phyloP scores from a whole-genome alignment of 169 alveolate genomes.

The Cyclospora cayetanensis region DNA sequence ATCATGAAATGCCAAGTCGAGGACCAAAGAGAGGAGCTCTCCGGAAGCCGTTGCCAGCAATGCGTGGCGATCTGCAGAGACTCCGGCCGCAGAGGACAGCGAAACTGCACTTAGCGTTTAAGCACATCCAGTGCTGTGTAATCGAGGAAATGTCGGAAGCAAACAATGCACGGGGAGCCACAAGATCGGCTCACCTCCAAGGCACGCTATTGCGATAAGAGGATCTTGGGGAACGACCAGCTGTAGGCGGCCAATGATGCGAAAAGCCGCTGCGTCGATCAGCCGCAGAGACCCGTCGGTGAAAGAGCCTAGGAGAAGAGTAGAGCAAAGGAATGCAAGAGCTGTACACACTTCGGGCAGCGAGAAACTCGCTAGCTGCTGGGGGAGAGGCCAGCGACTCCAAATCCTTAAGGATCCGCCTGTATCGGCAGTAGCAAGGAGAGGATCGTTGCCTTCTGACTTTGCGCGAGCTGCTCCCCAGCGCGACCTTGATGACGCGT shows the following conservation, averaged over 20 bases:
- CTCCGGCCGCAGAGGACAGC: too few species aligned
- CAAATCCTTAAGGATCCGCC: slow-evolving; percentile 48
- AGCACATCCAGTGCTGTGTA: too few species aligned
- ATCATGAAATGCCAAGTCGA: slow-evolving; percentile 6
- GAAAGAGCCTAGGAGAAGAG: slow-evolving; percentile 44
- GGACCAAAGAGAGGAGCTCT: slow-evolving; percentile 51
- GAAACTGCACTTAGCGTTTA: too few species aligned
- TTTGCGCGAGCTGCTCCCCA: background rate
- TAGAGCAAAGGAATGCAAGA: slow-evolving; percentile 37
- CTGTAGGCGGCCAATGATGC: slow-evolving; percentile 59
- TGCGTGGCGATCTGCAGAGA: slow-evolving; percentile 64
- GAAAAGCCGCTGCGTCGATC: slow-evolving; percentile 18
- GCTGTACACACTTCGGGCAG: slow-evolving; percentile 54
- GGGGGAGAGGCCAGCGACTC: slow-evolving; percentile 73
- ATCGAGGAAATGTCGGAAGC: background rate
- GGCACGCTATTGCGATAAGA: slow-evolving; percentile 35
- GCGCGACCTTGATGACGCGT: background rate
- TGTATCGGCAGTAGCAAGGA: slow-evolving; percentile 67
- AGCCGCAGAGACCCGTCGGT: slow-evolving; percentile 64
- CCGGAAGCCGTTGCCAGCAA: slow-evolving; percentile 70
- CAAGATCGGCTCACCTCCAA: slow-evolving; percentile 42
- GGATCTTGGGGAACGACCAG: slow-evolving; percentile 35
- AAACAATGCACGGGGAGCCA: background rate
- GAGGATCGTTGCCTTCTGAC: background rate
- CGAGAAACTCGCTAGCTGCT: slow-evolving; percentile 61